Conservation (phyloP, 1,284 basidiomycete genomes). For the Irpex rosettiformis region DNA sequence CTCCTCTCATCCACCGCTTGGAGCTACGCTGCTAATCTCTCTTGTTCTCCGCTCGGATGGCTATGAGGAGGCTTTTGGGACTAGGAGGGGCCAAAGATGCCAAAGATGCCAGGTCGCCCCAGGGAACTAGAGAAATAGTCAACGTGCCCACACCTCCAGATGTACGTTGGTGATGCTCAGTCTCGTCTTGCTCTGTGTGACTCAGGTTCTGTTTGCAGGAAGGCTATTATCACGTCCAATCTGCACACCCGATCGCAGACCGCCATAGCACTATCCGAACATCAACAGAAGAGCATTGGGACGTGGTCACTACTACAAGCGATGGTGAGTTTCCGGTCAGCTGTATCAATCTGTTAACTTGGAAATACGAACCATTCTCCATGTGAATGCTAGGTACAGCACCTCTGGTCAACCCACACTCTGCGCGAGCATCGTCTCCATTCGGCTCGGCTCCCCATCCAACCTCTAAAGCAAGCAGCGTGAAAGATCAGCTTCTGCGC, state of each 20-base stretch:
- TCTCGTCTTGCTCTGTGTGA: slow-evolving; percentile 13
- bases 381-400: slow-evolving; percentile 26
- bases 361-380: slow-evolving; percentile 25
- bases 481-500: slow-evolving; percentile 22
- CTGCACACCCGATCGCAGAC: slow-evolving; percentile 24
- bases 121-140: slow-evolving; percentile 23
- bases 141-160: slow-evolving; percentile 22
- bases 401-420: slow-evolving; percentile 43
- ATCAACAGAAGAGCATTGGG: slow-evolving; percentile 47
- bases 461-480: slow-evolving; percentile 17
- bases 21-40: background rate
- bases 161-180: slow-evolving; percentile 19
- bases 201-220: slow-evolving; percentile 6
- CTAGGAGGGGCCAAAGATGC: slow-evolving; percentile 43
- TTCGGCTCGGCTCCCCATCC: slow-evolving; percentile 6
- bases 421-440: slow-evolving; percentile 8
- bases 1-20: background rate
- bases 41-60: background rate
- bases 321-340: slow-evolving; percentile 17
- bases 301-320: slow-evolving; percentile 34
- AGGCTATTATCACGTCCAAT: slow-evolving; percentile 14
- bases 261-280: slow-evolving; percentile 20
- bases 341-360: slow-evolving; percentile 14
- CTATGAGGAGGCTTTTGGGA: slow-evolving; percentile 50
- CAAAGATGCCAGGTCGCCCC: slow-evolving; percentile 23